Evolutionary conservation across 2,329 filamentous ascomycete genomes (phyloP), one percentile per base, ranked within the genome.

Genomic region (Fusarium torulosum): DNA sequence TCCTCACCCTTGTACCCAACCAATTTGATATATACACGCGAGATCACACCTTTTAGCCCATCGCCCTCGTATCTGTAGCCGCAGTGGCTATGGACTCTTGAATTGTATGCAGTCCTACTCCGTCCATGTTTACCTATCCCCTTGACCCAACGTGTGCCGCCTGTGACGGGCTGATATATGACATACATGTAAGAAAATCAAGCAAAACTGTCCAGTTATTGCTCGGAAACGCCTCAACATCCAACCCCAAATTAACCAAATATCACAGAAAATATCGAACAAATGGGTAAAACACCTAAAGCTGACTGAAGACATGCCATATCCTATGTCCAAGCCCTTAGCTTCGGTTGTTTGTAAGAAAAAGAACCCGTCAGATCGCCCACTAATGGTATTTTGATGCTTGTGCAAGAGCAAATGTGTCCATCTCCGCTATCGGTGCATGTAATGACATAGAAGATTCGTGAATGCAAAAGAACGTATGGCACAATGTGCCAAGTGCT

Each of bases 1-100:
- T 53, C 59, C 27, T 45, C 57, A 33, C 41, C 56, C 21, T 46
- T 38, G 25, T 53, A 65, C 53, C 27, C 58, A 40, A 56, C 66
- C 60, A 70, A 64, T 68, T 60, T 72, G 62, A 45, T 59, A 69
- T 63, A 63, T 72, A 73, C 56, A 72, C 53, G 56, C 43, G 52
- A 67, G 29, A 46, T 60, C 54, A 43, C 46, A 46, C 55, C 45
- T 47, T 53, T 23, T 37, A 57, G 43, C 47, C 67, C 65, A 63
- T 68, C 54, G 54, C 65, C 50, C 65, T 37, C 54, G 44, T 54
- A 52, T 46, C 38, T 50, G 40, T 53, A 54, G 54, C 65, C 59
- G 47, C 43, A 40, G 20, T 56, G 53, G 54, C 59, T 46, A 58
- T 60, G 43, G 53, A 35, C 21, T 55, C 47, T 51, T 52, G 46